Evolutionary conservation across 768 basidiomycete genomes (phyloP), one percentile per base, ranked within the genome.

Genomic region (Myochromella boudieri): DNA sequence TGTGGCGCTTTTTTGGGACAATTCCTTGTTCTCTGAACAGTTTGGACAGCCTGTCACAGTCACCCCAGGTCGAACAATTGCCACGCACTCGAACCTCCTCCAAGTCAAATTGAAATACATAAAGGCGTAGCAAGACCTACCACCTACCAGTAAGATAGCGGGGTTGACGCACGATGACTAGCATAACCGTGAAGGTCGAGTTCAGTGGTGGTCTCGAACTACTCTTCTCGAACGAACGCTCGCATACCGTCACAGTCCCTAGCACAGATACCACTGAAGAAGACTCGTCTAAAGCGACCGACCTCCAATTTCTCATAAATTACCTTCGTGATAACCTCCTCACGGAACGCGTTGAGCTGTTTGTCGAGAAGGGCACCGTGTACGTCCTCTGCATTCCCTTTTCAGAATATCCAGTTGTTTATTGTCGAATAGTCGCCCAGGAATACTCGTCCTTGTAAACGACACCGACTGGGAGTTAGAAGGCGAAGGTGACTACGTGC

Each of bases 401-500:
- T 14, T n/a, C 10, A 4, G 10, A n/a, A 3, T 41, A 18, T 24
- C 22, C 11, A 37, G 12, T 21, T 42, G 24, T 27, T 37, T 10
- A 14, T 9, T 18, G 57, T 17, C 17, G 12, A 4, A n/a, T n/a
- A 39, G 97, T 29, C 93, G 97, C 7, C 97, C 97, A 0, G 97
- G 97, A 0, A 97, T 99, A 28, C 74, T 99, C 3, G 95, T 98
- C 3, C 74, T 99, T n/a, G 82, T 99, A 44, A 98, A 98, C 60
- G 91, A 95, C 57, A 91, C 91, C 1, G 95, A 98, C 58, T 97
- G 95, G 95, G 95, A 98, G 65, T 74, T 98, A 5, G 95, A 97
- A 63, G 93, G 92, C 26, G 95, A 97, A 64, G 85, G 91, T 17
- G 85, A 88, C 5, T 97, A 95, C 62, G 72, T 69, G 52, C 68